Conservation (phyloP, 192 early-diverging fungal genomes). For the Jimgerdemannia lactiflua region DNA sequence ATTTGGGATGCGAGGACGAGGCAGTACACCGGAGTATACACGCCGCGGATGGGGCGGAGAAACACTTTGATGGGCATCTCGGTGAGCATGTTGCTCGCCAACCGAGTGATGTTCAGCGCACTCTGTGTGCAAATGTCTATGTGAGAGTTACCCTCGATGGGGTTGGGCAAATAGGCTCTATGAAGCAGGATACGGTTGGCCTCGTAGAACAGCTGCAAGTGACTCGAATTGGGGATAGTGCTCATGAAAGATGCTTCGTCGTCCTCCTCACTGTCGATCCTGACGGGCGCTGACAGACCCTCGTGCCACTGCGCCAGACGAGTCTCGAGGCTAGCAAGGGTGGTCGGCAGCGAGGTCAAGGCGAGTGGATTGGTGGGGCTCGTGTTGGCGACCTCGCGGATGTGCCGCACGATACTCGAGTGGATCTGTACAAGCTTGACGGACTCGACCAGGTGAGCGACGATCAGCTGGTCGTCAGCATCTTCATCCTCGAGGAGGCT, state of each 20-base stretch:
- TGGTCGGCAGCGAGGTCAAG: too few relatives aligned
- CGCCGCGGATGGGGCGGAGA: background rate
- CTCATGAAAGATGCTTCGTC: too few relatives aligned
- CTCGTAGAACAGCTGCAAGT: background rate
- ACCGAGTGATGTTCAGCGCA: background rate
- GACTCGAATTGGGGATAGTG: background rate
- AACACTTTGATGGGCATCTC: background rate
- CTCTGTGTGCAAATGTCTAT: background rate
- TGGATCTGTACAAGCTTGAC: background rate
- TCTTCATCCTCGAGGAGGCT: background rate
- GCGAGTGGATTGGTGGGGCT: too few relatives aligned
- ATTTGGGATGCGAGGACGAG: background rate
- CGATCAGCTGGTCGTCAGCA: background rate
- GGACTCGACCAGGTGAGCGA: background rate
- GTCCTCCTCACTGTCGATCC: too few relatives aligned
- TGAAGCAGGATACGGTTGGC: background rate
- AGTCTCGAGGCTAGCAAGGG: too few relatives aligned
- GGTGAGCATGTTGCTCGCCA: background rate
- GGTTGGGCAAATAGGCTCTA: background rate
- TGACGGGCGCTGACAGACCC: too few relatives aligned
- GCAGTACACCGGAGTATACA: background rate
- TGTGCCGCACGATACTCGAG: background rate
- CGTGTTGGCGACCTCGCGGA: background rate
- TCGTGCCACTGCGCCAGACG: too few relatives aligned
- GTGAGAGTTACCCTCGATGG: background rate